Evolutionary conservation across 805 yeast species (phyloP), one percentile per base, ranked within the genome.

Genomic region (Aciculoconidium aculeatum): DNA sequence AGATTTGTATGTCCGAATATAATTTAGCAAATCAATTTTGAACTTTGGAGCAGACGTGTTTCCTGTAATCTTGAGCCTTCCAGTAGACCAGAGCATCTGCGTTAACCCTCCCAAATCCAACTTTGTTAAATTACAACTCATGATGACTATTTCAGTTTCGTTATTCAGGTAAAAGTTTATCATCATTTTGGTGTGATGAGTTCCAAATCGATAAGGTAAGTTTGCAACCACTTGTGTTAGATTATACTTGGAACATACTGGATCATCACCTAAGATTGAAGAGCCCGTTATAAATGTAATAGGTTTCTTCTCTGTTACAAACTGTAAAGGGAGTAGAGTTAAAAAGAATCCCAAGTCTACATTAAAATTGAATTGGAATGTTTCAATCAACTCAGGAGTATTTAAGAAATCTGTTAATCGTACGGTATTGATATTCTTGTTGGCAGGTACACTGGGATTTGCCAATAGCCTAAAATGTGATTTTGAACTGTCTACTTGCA

Each of bases 141-240:
- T 72, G 14, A 80, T 55, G 13, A 72, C 72, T 0, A 80, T 49
- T 43, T 72, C 76, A 17, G 67, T 49, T 0, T 66, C 51, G 11
- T 55, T 57, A 37, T 71, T 72, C 2, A 46, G 46, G 42, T 61
- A 75, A 34, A 68, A 55, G 42, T 79, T 79, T 9, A 80, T 54
- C 64, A 80, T 74, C 69, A 80, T 55, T 45, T 80, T 80, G 1
- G 84, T 67, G 47, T 80, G 90, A 48, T 80, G 87, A 3, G 55
- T 52, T n/a, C 55, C 70, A 41, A 32, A 67, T 16, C 48, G 40
- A 36, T 37, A 58, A 7, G 58, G 61, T 27, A 46, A 41, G 33
- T 34, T 47, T 7, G 60, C 67, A 9, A 62, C 40, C 1, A 70
- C 43, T 32, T 57, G 55, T 4, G 39, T 23, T 9, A 61, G 31